Evolutionary conservation across 306 rosid species (phyloP), one percentile per base, ranked within the genome.

Genomic region (Canavalia ensiformis): DNA sequence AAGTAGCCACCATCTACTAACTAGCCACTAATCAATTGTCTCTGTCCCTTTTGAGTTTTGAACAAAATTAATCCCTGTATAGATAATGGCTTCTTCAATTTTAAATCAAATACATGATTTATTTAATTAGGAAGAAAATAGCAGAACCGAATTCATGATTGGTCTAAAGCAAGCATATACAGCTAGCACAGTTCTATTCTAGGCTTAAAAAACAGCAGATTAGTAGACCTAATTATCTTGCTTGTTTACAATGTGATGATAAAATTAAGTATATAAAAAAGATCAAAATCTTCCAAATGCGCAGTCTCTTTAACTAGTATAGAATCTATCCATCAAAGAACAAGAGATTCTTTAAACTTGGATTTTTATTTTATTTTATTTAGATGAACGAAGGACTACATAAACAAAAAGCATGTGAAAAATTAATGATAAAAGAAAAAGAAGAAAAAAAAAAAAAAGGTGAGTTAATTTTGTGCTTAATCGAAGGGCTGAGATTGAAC

Each of bases 401-500:
- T 42, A 12, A 63, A 28, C 47, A 68, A 5, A 18, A 45, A 42
- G 39, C 12, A 45, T 5, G 50, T 8, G 42, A 74, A 9, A 12
- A 18, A 18, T 9, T 55, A 0, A 73, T 46, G 65, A 42, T 29
- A 67, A 29, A 18, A 25, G 2, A 68, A 7, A 47, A 11, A 5
- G 13, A 56, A 5, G 6, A 2, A 3, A 59, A 6, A 6, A 0
- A 8, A 28, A 37, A 35, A 41, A 28, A 34, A 25, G 42, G 68
- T 46, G 69, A 75, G 65, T 49, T 34, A 49, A 51, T 41, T 41
- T 77, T 9, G 0, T 51, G 52, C 1, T 29, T 6, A 68, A 80
- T 59, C 65, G 12, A 80, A 71, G 8, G 81, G 85, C 2, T 74
- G 63, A 74, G 84, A 81, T 65, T 41, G 65, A 64, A 4, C 31